Evolutionary conservation across 371 early-diverging fungal genomes (phyloP).

Genomic region (Mucor lusitanicus): DNA sequence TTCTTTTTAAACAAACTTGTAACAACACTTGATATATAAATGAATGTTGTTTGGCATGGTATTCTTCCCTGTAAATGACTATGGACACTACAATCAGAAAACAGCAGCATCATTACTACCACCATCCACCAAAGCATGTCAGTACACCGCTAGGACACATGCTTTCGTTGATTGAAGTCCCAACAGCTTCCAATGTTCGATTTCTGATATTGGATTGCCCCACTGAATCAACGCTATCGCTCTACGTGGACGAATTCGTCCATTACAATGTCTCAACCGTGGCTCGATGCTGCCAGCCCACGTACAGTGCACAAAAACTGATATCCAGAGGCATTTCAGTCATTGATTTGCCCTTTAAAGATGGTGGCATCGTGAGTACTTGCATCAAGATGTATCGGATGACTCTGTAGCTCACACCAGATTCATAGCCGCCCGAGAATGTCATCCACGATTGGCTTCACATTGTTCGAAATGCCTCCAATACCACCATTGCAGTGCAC

Average conservation of each 20-base stretch:
- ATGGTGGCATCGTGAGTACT: constrained; percentile 64
- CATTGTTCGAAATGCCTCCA: constrained; percentile 55
- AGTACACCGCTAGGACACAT: constrained; percentile 52
- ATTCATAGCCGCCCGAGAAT: constrained; percentile 59
- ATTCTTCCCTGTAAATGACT: neutral
- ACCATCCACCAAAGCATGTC: neutral
- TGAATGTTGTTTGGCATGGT: neutral
- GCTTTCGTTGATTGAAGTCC: constrained; percentile 54
- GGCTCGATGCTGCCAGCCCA: constrained; percentile 86
- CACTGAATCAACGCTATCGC: constrained; percentile 75
- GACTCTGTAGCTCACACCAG: neutral
- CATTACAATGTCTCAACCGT: constrained; percentile 79
- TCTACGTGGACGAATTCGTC: constrained; percentile 78
- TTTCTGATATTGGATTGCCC: constrained; percentile 92
- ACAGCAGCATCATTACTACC: neutral
- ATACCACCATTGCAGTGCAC: constrained; percentile 78
- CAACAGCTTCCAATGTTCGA: constrained; percentile 43
- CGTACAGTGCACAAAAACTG: constrained; percentile 70
- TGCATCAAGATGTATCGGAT: neutral
- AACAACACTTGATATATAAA: neutral
- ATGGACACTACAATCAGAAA: neutral
- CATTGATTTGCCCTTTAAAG: constrained; percentile 45
- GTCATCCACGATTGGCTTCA: constrained; percentile 76
- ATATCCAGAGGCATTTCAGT: constrained; percentile 55
- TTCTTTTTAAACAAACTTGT: neutral